Base-by-base conservation (phyloP, 1,284 basidiomycete species). In the Volvariella volvacea region DNA sequence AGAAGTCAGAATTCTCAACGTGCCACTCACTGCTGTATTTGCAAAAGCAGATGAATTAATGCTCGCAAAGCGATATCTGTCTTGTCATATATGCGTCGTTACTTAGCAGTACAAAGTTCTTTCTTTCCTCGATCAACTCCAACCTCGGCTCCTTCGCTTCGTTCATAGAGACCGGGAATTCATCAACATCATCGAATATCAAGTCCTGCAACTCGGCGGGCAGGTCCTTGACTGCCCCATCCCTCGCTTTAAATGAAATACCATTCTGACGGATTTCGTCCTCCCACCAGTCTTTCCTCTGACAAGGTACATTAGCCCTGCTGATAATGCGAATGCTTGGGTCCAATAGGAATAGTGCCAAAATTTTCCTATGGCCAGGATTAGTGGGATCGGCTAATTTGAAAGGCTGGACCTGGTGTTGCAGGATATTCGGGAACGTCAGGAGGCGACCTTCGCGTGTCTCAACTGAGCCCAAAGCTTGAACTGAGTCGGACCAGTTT, bases 331-430 rank as follows among this genome's bases (percentile, higher is more conserved):
- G 42, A 16, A 60, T 49, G 31, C 61, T 55, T 0, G 71, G 69
- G 49, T 72, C 65, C 28, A 71, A 64, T 21, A 74, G 58, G 53
- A 71, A 73, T 19, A 72, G 52, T 1, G 64, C 63, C 12, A 72
- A 48, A 40, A 73, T 68, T 50, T 68, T 73, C 32, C 68, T 58
- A 44, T 68, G 61, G 1, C 70, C 71, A 0, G 65, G 62, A 41
- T 63, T 64, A 3, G 65, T 57, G 4, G 50, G 53, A 47, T 73
- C 68, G 7, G 43, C 52, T 4, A 74, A 63, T 28, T 54, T 43
- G 55, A 72, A 73, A 0, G 65, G 62, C 42, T 61, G 57, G 10
- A 71, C 64, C n/a, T 58, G 55, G 50, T 71, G 68, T 46, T 71
- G 70, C 33, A 66, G 63, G 33, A 67, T 55, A 47, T 73, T 73